These are phyloP conservation scores for Ceratobasidium sp. DNA, from an alignment of 1,284 basidiomycete species.

Conservation along the genomic window DNA sequence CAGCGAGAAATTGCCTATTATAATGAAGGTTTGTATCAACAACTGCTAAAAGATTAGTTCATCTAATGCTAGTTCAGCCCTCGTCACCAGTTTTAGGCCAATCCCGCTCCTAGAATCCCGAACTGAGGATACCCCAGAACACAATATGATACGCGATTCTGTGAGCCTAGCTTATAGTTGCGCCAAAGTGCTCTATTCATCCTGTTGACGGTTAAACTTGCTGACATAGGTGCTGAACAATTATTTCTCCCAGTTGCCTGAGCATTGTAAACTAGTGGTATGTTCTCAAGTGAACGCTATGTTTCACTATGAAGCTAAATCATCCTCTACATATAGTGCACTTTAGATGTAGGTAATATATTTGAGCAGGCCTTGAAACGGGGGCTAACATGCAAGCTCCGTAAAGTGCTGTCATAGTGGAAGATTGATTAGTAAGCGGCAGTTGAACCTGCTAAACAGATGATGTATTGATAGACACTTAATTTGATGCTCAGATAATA, in stretches of 20 bases:
- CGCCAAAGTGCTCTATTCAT: neutral
- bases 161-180: neutral
- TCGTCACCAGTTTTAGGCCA: neutral
- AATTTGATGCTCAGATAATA: neutral
- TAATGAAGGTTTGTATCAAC: neutral
- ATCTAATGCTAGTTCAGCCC: no score
- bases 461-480: neutral
- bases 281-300: neutral
- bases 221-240: neutral
- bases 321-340: neutral
- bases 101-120: neutral
- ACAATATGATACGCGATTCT: neutral
- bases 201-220: neutral
- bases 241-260: neutral
- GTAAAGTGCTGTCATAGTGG: slow-evolving; percentile 8
- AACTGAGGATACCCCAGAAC: neutral
- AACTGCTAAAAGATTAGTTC: neutral
- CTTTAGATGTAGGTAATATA: neutral
- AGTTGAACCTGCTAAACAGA: neutral
- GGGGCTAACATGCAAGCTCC: neutral
- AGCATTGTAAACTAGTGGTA: neutral
- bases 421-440: neutral
- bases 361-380: neutral
- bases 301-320: neutral
- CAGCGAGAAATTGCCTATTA: neutral